Conservation (phyloP, 2,329 filamentous ascomycete genomes). For the Exophiala calicioides region DNA sequence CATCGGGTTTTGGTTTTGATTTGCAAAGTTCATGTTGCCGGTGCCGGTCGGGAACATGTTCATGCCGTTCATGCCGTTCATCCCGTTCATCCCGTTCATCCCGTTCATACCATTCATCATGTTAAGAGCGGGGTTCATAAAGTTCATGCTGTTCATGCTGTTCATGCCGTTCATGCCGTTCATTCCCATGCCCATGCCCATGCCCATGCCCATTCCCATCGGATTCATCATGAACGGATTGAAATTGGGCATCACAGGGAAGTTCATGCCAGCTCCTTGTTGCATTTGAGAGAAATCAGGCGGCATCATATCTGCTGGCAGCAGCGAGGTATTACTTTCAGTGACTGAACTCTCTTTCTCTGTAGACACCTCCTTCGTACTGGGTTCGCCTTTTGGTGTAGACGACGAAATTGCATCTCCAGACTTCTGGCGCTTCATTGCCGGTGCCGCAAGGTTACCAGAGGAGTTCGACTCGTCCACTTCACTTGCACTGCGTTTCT, state of each 20-base stretch:
- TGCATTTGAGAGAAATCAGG: slow-evolving; percentile 32
- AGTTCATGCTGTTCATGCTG: slow-evolving; percentile 33
- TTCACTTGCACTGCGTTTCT: slow-evolving; percentile 79
- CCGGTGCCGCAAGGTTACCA: slow-evolving; percentile 41
- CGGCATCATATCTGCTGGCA: slow-evolving; percentile 37
- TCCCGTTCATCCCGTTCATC: slow-evolving; percentile 32
- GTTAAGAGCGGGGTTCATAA: slow-evolving; percentile 35
- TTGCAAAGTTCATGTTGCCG: slow-evolving; percentile 38
- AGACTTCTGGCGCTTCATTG: slow-evolving; percentile 48
- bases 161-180: slow-evolving; percentile 31
- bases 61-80: slow-evolving; percentile 40
- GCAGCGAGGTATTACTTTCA: slow-evolving; percentile 23
- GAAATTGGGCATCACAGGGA: slow-evolving; percentile 30
- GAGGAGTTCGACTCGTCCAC: slow-evolving; percentile 60
- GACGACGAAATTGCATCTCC: slow-evolving; percentile 36
- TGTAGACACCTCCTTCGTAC: slow-evolving; percentile 3
- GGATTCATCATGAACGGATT: slow-evolving; percentile 45
- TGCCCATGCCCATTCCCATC: slow-evolving; percentile 47
- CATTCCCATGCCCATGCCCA: slow-evolving; percentile 41
- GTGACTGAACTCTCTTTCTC: slow-evolving; percentile 9
- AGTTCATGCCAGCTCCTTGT: slow-evolving; percentile 27
- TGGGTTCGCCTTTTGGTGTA: slow-evolving; percentile 40
- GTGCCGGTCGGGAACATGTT: slow-evolving; percentile 34
- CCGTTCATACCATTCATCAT: slow-evolving; percentile 44
- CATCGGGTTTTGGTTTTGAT: slow-evolving; percentile 28